A percentile compares a stretch with the other conserved stretches of the same genome.
These are phyloP conservation scores for Dioscorea dumetorum DNA, from an alignment of 106 monocot genomes.

Conservation along the genomic window DNA sequence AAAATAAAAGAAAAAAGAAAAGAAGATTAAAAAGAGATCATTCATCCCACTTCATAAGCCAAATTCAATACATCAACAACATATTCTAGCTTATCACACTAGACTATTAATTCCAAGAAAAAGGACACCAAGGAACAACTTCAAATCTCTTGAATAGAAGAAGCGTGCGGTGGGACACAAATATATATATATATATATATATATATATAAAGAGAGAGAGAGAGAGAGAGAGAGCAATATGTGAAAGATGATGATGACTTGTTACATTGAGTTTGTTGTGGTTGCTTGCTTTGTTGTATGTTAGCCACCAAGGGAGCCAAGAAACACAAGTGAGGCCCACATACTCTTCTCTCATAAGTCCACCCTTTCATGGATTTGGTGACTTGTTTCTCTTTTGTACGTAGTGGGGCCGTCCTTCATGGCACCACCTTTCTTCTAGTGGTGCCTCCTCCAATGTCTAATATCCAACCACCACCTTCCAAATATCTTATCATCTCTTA, in stretches of 20 bases:
- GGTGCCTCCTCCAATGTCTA: not conserved
- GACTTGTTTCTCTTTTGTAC: not conserved
- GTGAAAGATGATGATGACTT: too few species aligned
- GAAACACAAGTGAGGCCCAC: not conserved
- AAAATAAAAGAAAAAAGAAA: too few species aligned
- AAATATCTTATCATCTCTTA: too few species aligned
- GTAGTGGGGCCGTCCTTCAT: not conserved
- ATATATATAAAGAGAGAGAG: too few species aligned
- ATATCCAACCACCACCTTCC: not conserved
- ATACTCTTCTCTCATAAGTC: not conserved
- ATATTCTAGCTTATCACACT: too few species aligned
- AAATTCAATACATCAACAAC: too few species aligned
- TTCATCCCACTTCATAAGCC: too few species aligned
- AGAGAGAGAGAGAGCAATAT: too few species aligned
- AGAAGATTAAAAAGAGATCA: too few species aligned
- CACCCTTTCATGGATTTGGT: not conserved
- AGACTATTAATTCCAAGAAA: too few species aligned
- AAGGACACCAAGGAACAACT: too few species aligned
- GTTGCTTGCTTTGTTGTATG: not conserved
- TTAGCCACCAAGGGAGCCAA: not conserved
- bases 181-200: not conserved
- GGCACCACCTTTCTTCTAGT: not conserved
- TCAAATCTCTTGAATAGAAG: too few species aligned
- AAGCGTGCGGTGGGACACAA: not conserved
- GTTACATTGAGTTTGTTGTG: not conserved